Base-by-base conservation (phyloP, 176 grass and related monocot species). In the Typha latifolia region DNA sequence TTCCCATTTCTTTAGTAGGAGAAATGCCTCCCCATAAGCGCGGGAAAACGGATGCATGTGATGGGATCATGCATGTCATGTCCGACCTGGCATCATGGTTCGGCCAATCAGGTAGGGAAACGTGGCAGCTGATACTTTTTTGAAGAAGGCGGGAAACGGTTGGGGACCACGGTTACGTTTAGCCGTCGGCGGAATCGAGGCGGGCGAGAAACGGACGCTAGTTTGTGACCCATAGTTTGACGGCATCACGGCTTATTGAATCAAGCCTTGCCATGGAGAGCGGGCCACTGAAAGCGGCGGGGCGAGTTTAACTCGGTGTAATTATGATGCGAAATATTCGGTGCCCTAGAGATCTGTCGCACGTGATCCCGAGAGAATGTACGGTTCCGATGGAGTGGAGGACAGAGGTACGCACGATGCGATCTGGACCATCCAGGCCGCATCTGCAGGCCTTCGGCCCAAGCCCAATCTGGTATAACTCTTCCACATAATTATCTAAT, bases 21-120 rank as follows among this genome's bases (percentile, higher is more conserved):
- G 12, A 24, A 50, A 50, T 15, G 20, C 12, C 19, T 24, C 66
- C 66, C 12, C 24, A 51, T 69, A 29, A 49, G 66, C 66, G 66
- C 66, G 66, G 66, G 66, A 69, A 68, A 69, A 51, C 20, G 20
- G 22, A 69, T 3, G 21, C 21, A 26, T 22, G 22, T 26, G 12
- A 69, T 69, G 37, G 4, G 10, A 20, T 50, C 66, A 49, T 12
- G 12, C 66, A 51, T 69, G 43, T 0, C 21, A 29, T 51, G 66
- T 10, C 22, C 66, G 48, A 49, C 66, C 47, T 26, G 7, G 10
- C 47, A 26, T 24, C 12, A 51, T 43, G 20, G 27, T 69, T 12
- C 0, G 14, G 20, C 18, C 53, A 59, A 59, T 59, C 4, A 59
- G 14, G 14, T 59, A 59, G 4, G 7, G 16, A 7, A 16, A 59